A percentile compares a stretch with the other conserved stretches of the same genome.
phyloP scores from a whole-genome alignment of 2,329 filamentous ascomycete species.

The Trichoderma asperellum region DNA sequence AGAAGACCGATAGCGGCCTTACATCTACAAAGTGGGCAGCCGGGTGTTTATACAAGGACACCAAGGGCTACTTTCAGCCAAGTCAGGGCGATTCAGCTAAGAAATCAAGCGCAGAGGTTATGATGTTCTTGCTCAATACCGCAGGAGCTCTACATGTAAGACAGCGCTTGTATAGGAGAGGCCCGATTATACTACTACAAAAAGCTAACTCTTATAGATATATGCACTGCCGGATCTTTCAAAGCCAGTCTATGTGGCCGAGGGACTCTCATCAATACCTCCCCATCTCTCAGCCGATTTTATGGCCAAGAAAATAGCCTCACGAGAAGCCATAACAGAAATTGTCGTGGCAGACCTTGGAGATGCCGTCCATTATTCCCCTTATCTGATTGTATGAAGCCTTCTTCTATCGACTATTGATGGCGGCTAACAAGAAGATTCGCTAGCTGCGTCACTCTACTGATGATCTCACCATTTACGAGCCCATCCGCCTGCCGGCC shows the following conservation, averaged over 20 bases:
- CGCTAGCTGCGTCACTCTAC: constrained; percentile 72
- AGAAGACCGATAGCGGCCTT: constrained; percentile 62
- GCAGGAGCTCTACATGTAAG: constrained; percentile 76
- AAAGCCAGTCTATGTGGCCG: constrained; percentile 72
- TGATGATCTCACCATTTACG: constrained; percentile 85
- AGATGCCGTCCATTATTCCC: constrained; percentile 68
- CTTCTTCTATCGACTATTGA: background rate
- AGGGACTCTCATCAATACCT: constrained; percentile 77
- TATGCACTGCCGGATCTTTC: constrained; percentile 76
- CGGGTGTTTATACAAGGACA: constrained; percentile 81
- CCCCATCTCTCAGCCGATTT: constrained; percentile 75
- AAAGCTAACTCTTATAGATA: constrained; percentile 53
- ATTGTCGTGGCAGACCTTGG: constrained; percentile 84
- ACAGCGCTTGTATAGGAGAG: constrained; percentile 29
- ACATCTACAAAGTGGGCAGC: constrained; percentile 74
- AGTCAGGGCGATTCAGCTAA: constrained; percentile 45
- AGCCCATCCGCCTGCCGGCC: constrained; percentile 66
- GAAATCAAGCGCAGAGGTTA: constrained; percentile 54
- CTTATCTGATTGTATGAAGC: constrained; percentile 76
- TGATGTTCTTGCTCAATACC: constrained; percentile 77
- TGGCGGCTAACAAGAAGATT: background rate
- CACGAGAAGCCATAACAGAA: constrained; percentile 75
- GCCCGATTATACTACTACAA: too few species aligned
- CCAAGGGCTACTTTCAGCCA: constrained; percentile 57
- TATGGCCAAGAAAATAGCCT: constrained; percentile 67